phyloP scores from a whole-genome alignment of 108 stramenopile genomes.

The Bacterosira constricta region DNA sequence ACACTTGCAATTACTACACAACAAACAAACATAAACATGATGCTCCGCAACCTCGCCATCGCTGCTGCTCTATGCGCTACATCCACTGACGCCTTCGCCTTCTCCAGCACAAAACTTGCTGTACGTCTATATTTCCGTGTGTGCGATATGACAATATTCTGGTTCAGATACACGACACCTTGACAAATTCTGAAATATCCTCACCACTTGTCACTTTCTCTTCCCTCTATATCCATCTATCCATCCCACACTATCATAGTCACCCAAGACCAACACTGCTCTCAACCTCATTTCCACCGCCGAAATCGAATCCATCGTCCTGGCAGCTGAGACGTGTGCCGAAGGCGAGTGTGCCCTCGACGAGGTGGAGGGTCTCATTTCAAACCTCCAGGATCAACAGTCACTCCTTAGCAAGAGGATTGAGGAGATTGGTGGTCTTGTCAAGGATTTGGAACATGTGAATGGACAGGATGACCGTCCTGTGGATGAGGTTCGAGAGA shows the following conservation, averaged over 20 bases:
- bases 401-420: conserved; percentile 56
- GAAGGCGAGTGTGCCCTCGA: conserved; percentile 75
- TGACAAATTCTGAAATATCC: too few relatives aligned
- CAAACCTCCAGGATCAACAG: conserved; percentile 60
- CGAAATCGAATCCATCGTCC: conserved; percentile 62
- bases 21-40: conserved; percentile 25
- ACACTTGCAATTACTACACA: not conserved
- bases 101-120: conserved; percentile 30
- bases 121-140: too few relatives aligned
- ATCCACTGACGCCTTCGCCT: conserved; percentile 32
- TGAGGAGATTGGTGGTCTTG: conserved; percentile 44
- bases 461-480: conserved; percentile 57
- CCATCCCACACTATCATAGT: too few relatives aligned
- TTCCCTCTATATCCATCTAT: too few relatives aligned
- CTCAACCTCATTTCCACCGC: conserved; percentile 63
- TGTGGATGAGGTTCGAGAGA: conserved; percentile 77
- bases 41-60: conserved; percentile 46
- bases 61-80: conserved; percentile 29
- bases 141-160: too few relatives aligned
- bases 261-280: too few relatives aligned
- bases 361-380: conserved; percentile 70
- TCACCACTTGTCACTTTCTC: too few relatives aligned
- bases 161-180: too few relatives aligned
- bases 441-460: conserved; percentile 41
- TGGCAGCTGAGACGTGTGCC: conserved; percentile 58